These are phyloP conservation scores for Citrus mangshanensis DNA, from an alignment of 345 rosid genomes.

Conservation along the genomic window DNA sequence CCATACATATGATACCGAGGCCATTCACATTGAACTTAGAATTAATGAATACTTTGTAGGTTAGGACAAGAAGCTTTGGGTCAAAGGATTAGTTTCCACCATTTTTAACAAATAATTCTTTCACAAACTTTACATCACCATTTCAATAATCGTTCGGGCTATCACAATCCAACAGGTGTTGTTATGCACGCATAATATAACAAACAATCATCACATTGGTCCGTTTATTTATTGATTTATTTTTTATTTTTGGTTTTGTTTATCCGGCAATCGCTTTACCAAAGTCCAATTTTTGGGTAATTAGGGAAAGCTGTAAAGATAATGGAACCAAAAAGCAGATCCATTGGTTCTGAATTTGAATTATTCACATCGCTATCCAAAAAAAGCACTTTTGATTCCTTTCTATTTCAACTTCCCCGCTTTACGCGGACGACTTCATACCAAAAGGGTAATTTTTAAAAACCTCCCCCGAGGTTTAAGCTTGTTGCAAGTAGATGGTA, in stretches of 20 bases:
- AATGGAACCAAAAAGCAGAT: background rate
- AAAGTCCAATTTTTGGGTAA: background rate
- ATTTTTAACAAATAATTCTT: background rate
- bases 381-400: background rate
- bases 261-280: background rate
- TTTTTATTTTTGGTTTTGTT: background rate
- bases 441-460: no score
- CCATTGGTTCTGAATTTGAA: background rate
- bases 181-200: no score
- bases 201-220: no score
- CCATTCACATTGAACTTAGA: background rate
- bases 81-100: background rate
- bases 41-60: background rate
- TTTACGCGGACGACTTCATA: slow-evolving; percentile 5
- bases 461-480: no score
- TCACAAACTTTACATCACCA: no score
- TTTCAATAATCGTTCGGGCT: no score
- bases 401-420: background rate
- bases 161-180: no score
- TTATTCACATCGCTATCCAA: background rate
- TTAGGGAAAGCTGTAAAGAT: background rate
- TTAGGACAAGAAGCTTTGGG: no score
- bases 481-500: no score
- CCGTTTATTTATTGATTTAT: no score
- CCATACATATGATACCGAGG: background rate